Conservation (phyloP, 2,329 filamentous ascomycete genomes). For the Lasiodiplodia hormozganensis region DNA sequence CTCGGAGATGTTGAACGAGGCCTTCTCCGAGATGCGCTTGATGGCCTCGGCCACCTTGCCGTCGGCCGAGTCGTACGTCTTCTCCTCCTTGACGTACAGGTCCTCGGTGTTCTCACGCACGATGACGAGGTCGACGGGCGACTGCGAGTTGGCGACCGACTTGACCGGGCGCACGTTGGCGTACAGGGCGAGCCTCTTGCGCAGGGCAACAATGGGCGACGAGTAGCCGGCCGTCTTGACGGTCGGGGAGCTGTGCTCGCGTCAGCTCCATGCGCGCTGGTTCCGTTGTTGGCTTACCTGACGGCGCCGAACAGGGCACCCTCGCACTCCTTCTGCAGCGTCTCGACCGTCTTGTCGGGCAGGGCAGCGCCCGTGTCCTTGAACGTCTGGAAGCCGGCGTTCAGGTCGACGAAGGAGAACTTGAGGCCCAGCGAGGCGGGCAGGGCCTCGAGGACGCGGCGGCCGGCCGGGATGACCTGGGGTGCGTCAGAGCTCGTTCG, state of each 20-base stretch:
- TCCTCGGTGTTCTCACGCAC: constrained; percentile 99
- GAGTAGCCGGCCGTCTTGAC: constrained; percentile 94
- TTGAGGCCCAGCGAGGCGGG: constrained; percentile 89
- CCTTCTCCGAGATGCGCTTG: constrained; percentile 92
- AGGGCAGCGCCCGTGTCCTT: constrained; percentile 86
- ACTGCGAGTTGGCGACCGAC: constrained; percentile 68
- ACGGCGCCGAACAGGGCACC: constrained; percentile 97
- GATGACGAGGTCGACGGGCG: constrained; percentile 92
- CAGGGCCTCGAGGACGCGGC: constrained; percentile 89
- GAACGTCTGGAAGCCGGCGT: constrained; percentile 93
- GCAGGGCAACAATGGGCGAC: constrained; percentile 92
- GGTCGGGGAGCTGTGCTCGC: constrained; percentile 72
- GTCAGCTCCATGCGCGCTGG: constrained; percentile 4
- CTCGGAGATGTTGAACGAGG: constrained; percentile 82
- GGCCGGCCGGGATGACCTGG: constrained; percentile 82
- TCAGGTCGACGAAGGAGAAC: constrained; percentile 92
- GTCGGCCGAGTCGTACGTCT: constrained; percentile 75
- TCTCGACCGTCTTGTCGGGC: constrained; percentile 87
- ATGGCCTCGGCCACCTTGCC: constrained; percentile 93
- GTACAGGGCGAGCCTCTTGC: constrained; percentile 93
- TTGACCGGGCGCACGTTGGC: constrained; percentile 98
- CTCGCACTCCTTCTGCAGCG: constrained; percentile 90
- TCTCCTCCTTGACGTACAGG: constrained; percentile 96
- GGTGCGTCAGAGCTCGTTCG: constrained; percentile 10
- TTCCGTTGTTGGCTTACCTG: constrained; percentile 54